These are phyloP conservation scores for Intubia oerlemansii DNA, from an alignment of 2,329 filamentous ascomycete genomes.

Conservation along the genomic window DNA sequence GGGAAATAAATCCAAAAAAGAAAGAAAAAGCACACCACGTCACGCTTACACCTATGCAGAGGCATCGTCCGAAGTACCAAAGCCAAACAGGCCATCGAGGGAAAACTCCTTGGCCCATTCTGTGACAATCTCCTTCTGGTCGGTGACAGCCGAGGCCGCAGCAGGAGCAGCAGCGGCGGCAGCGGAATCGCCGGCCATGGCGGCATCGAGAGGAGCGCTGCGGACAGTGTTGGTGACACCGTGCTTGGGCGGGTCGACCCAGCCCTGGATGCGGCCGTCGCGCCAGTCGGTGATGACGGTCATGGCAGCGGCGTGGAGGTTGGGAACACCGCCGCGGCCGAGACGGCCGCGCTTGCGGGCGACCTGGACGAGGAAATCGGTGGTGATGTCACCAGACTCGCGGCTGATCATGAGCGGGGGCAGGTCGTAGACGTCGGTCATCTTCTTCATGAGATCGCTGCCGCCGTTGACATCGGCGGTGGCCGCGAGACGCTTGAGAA, in stretches of 20 bases:
- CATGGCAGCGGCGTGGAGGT: conserved; percentile 71
- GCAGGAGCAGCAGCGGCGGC: conserved; percentile 10
- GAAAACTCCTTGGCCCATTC: conserved; percentile 93
- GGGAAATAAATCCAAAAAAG: too few relatives aligned
- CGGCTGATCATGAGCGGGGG: conserved; percentile 50
- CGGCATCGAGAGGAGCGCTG: conserved; percentile 9
- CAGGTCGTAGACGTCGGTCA: conserved; percentile 68
- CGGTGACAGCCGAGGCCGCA: conserved; percentile 14
- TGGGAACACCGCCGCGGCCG: conserved; percentile 76
- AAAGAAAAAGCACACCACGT: too few relatives aligned
- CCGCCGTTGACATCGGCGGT: conserved; percentile 32
- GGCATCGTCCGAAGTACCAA: too few relatives aligned
- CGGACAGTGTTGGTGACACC: conserved; percentile 24
- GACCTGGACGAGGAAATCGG: conserved; percentile 85
- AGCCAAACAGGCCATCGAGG: conserved; percentile 80
- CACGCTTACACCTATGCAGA: too few relatives aligned
- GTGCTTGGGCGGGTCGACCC: conserved; percentile 57
- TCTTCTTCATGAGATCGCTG: conserved; percentile 31
- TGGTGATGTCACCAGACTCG: conserved; percentile 49
- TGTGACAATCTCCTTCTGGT: conserved; percentile 57
- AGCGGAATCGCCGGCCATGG: neutral
- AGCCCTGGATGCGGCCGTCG: conserved; percentile 84
- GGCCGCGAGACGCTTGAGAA: conserved; percentile 60
- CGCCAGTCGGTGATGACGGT: conserved; percentile 93
- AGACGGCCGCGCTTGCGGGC: conserved; percentile 80